Conservation (phyloP, 2,329 filamentous ascomycete species). For the Coniella vitis region DNA sequence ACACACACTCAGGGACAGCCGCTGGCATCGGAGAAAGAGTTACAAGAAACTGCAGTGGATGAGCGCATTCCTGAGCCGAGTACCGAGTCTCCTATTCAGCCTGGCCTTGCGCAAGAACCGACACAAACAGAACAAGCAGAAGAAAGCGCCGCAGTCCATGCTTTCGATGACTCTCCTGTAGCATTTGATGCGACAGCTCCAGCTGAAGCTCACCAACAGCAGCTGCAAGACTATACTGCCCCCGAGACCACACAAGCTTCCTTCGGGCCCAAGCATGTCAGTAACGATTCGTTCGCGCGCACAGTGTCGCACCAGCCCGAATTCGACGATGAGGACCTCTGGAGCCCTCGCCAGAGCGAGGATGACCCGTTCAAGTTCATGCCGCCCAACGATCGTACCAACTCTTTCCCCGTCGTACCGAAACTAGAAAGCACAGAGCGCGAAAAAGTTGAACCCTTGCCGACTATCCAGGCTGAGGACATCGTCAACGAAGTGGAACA, state of each 20-base stretch:
- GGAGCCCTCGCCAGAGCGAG: conserved; percentile 43
- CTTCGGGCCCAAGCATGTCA: conserved; percentile 46
- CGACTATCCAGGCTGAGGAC: conserved; percentile 45
- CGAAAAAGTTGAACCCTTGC: conserved; percentile 33
- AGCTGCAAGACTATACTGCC: conserved; percentile 11
- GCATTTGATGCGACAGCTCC: background rate
- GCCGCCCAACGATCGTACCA: conserved; percentile 49
- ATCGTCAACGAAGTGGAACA: conserved; percentile 47
- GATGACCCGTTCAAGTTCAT: conserved; percentile 56
- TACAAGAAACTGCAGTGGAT: background rate
- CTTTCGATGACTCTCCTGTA: background rate
- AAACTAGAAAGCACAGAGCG: conserved; percentile 27
- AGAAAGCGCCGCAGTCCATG: background rate
- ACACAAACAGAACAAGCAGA: background rate
- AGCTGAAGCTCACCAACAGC: background rate
- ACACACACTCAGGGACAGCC: conserved; percentile 8
- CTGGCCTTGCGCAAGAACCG: background rate
- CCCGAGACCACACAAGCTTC: conserved; percentile 10
- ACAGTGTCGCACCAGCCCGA: conserved; percentile 57
- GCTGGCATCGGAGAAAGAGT: background rate
- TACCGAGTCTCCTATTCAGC: background rate
- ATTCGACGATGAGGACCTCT: conserved; percentile 53
- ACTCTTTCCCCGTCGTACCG: conserved; percentile 56
- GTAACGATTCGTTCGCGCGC: conserved; percentile 56
- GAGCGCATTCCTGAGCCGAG: no score